Percentiles rank a stretch among this genome's conserved stretches.
Conservation (phyloP, 805 yeast genomes). For the Kodamaea fukazawae region DNA sequence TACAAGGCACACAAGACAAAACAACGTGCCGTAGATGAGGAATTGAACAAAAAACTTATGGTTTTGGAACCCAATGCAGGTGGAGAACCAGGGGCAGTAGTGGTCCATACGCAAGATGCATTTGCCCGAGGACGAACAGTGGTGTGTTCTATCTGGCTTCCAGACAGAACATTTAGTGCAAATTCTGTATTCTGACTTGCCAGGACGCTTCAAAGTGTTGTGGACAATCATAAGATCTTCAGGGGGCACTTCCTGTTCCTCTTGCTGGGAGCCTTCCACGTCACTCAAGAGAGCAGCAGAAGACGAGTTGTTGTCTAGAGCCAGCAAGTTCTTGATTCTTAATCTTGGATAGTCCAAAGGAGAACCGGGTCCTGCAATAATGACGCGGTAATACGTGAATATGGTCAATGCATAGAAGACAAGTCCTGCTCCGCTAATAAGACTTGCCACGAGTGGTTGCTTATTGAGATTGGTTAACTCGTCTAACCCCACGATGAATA, state of each 20-base stretch:
- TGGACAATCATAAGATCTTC: conserved; percentile 32
- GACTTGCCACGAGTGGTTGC: conserved; percentile 12
- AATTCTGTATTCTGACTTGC: conserved; percentile 48
- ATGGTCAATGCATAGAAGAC: conserved; percentile 37
- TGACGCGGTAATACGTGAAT: conserved; percentile 52
- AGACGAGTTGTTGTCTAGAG: conserved; percentile 3
- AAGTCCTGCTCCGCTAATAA: conserved; percentile 22
- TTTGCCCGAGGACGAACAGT: conserved; percentile 47
- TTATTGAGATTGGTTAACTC: conserved; percentile 16
- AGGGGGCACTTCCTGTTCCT: conserved; percentile 24
- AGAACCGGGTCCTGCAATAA: conserved; percentile 61
- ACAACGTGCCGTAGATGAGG: conserved; percentile 51
- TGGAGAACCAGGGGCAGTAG: conserved; percentile 87
- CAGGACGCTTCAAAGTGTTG: conserved; percentile 38
- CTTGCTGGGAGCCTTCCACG: conserved; percentile 8
- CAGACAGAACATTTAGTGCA: conserved; percentile 52
- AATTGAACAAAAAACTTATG: conserved; percentile 80
- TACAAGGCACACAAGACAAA: conserved; percentile 41
- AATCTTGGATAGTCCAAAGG: conserved; percentile 57
- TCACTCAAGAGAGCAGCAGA: conserved; percentile 8
- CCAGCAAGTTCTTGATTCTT: conserved; percentile 19
- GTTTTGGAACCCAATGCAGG: conserved; percentile 80
- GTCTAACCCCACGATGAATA: too few relatives aligned
- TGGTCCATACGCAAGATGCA: conserved; percentile 58
- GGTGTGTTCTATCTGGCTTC: conserved; percentile 63